A percentile compares a stretch with the other conserved stretches of the same genome.
Conservation (phyloP, 148 eudicot genomes). For the Pharnaceum exiguum region DNA sequence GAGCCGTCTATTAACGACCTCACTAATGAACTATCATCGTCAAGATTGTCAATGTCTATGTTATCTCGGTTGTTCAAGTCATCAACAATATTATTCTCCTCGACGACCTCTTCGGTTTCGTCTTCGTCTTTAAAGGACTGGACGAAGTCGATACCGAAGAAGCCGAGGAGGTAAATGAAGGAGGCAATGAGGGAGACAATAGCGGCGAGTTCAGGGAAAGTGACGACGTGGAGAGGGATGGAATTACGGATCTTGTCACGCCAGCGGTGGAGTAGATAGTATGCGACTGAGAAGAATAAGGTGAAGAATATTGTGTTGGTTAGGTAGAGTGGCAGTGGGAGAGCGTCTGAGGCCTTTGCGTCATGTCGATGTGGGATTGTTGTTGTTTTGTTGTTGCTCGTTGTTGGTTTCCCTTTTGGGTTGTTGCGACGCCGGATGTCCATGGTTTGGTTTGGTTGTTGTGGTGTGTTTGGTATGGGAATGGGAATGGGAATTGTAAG, state of each 20-base stretch:
- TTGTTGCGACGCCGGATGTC: not conserved
- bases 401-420: not conserved
- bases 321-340: conserved; percentile 63
- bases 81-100: not conserved
- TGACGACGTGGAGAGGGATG: conserved; percentile 64
- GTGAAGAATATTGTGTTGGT: conserved; percentile 72
- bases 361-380: not conserved
- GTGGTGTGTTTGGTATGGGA: too few species aligned
- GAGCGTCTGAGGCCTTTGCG: conserved; percentile 59
- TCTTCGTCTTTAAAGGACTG: conserved; percentile 46
- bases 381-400: not conserved
- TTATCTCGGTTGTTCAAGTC: not conserved
- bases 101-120: too few species aligned
- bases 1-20: conserved; percentile 45
- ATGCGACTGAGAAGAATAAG: conserved; percentile 68
- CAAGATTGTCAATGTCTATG: not conserved
- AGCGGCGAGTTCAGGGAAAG: conserved; percentile 64
- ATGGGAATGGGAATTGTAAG: not conserved
- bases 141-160: conserved; percentile 71
- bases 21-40: conserved; percentile 47
- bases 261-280: conserved; percentile 75
- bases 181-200: conserved; percentile 59
- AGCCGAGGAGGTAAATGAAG: conserved; percentile 65
- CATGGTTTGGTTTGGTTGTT: not conserved
- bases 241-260: conserved; percentile 73